Evolutionary conservation across 2,329 filamentous ascomycete genomes (phyloP).

Genomic region (Fusarium caatingaense): DNA sequence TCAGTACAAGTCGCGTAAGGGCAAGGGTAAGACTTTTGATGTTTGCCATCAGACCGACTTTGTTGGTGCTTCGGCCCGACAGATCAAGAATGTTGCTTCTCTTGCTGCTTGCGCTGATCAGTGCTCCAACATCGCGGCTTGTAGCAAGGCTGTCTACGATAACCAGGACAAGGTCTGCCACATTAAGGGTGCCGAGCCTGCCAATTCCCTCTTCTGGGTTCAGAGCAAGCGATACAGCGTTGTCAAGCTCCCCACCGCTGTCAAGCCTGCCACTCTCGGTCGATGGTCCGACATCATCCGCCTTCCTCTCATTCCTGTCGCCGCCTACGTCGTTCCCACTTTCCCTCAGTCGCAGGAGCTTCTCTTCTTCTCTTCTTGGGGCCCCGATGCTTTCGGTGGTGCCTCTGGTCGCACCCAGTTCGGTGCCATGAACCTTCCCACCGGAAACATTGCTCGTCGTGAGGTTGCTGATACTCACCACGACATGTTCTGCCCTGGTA

Average conservation of each 20-base stretch:
- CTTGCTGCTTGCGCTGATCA: conserved; percentile 32
- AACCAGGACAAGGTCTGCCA: conserved; percentile 37
- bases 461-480: conserved; percentile 58
- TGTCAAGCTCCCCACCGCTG: conserved; percentile 6
- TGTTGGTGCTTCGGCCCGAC: conserved; percentile 4
- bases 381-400: conserved; percentile 29
- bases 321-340: conserved; percentile 32
- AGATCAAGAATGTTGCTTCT: conserved; percentile 19
- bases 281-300: conserved; percentile 35
- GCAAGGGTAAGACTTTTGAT: conserved; percentile 15
- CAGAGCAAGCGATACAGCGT: conserved; percentile 30
- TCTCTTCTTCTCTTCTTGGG: conserved; percentile 37
- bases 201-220: conserved; percentile 31
- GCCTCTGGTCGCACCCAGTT: conserved; percentile 35
- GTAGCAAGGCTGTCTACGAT: conserved; percentile 38
- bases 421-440: conserved; percentile 14
- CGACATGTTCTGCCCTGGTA: conserved; percentile 68
- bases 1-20: conserved; percentile 18
- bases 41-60: conserved; percentile 30
- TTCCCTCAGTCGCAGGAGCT: conserved; percentile 29
- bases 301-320: conserved; percentile 31
- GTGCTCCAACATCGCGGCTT: conserved; percentile 21
- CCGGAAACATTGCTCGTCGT: conserved; percentile 16
- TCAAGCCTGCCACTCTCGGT: conserved; percentile 6
- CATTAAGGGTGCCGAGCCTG: conserved; percentile 28